phyloP scores from a whole-genome alignment of 2,329 filamentous ascomycete species.

The Ceratocystis papillata region DNA sequence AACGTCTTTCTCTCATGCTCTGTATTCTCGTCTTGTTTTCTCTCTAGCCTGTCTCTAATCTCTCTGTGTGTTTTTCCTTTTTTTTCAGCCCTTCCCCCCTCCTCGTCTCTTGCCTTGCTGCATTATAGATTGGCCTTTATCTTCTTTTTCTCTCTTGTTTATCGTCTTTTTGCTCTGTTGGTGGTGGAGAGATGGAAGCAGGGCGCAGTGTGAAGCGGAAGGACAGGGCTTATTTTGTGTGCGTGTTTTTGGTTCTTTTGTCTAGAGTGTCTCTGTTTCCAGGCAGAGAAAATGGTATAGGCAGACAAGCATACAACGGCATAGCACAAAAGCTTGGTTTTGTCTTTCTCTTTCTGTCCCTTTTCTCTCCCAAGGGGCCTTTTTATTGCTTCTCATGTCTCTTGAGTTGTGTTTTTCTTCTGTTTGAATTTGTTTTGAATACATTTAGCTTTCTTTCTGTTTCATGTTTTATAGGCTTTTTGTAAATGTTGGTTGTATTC shows the following conservation, averaged over 20 bases:
- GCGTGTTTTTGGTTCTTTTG: too few species aligned
- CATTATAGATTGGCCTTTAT: conserved; percentile 8
- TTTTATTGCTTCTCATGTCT: background rate
- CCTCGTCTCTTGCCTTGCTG: background rate
- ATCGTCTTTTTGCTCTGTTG: background rate
- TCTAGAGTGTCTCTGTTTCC: background rate
- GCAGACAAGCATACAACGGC: background rate
- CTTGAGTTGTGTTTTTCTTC: conserved; percentile 10
- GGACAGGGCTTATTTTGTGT: too few species aligned
- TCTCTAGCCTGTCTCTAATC: background rate
- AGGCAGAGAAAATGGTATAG: too few species aligned
- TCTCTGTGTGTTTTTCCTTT: background rate
- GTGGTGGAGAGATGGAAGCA: conserved; percentile 4
- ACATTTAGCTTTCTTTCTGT: conserved; percentile 16
- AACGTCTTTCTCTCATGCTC: conserved; percentile 6
- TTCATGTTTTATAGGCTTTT: conserved; percentile 9
- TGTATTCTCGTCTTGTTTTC: background rate
- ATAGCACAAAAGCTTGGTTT: background rate
- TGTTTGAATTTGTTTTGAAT: conserved; percentile 12
- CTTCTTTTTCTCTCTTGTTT: background rate
- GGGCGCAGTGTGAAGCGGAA: background rate
- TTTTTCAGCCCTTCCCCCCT: background rate
- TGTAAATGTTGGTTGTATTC: conserved; percentile 7
- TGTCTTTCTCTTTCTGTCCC: background rate
- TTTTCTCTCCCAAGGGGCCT: background rate